Base-by-base conservation (phyloP, 345 rosid genomes). In the Pugionium dolabratum region DNA sequence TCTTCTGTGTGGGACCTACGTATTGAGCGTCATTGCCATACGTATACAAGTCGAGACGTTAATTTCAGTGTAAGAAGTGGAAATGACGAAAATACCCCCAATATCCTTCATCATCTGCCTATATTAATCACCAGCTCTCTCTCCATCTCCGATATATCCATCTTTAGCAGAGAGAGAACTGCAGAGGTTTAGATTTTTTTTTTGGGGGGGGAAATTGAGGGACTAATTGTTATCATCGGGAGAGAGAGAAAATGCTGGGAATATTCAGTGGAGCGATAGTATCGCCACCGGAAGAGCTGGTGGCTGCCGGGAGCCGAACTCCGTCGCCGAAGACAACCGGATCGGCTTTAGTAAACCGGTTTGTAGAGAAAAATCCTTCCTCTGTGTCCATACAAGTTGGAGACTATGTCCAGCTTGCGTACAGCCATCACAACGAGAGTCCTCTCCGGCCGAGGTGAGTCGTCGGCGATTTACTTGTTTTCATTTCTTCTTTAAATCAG, bases 241-340 rank as follows among this genome's bases (percentile, higher is more conserved):
- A 5, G 50, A 64, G 71, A 56, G 48, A 37, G 44, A 64, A 64
- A 72, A 93, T 93, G 98, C 81, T 93, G 83, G 98, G 98, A 62
- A 85, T 90, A 4, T 90, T 93, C 66, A 88, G 96, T 80, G 74
- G 96, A 76, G 70, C 82, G 28, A 73, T 93, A 45, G 76, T 93
- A 46, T 82, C 97, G 0, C 90, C 90, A n/a, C 98, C 98, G 59
- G 97, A 86, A 33, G 98, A 93, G 76, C 86, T 93, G 64, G 97
- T 93, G 69, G 97, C 94, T 0, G 98, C 98, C 34, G 98, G 98
- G 26, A 69, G 87, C 78, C 76, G 98, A 69, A 93, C 98, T 7
- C 97, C 97, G 32, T 93, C 98, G 2, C 98, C 97, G 35, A 90
- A 93, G 76, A 86, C 67, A 45, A 74, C 85, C 37, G 73, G 96